phyloP scores from a whole-genome alignment of 2,329 filamentous ascomycete genomes.

The Phoma sp. region DNA sequence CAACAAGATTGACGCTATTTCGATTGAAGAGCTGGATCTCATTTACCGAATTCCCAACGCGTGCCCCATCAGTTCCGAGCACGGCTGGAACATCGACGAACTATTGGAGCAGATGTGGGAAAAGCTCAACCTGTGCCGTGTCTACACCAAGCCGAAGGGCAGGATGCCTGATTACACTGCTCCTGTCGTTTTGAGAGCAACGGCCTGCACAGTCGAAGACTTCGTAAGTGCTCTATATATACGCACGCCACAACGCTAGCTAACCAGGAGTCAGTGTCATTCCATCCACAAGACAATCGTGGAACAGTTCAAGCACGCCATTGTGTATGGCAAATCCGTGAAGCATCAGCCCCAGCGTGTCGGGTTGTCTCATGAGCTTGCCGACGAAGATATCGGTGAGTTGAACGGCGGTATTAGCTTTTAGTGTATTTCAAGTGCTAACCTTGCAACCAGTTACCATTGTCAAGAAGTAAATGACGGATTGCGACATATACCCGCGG shows the following conservation, averaged over 20 bases:
- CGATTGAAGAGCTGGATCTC: conserved; percentile 95
- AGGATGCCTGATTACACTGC: conserved; percentile 89
- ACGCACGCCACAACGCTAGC: conserved; percentile 31
- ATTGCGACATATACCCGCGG: conserved; percentile 30
- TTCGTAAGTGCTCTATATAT: conserved; percentile 71
- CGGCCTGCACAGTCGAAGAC: conserved; percentile 89
- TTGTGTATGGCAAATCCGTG: conserved; percentile 97
- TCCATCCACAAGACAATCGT: conserved; percentile 95
- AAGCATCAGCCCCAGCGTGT: conserved; percentile 99
- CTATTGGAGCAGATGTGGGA: conserved; percentile 99
- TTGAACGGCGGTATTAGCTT: conserved; percentile 12
- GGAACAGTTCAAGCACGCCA: conserved; percentile 92
- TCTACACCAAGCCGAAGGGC: conserved; percentile 99
- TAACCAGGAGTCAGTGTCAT: conserved; percentile 75
- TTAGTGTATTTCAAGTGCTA: conserved; percentile 21
- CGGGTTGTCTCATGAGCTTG: conserved; percentile 87
- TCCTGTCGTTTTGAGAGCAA: conserved; percentile 86
- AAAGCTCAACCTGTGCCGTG: conserved; percentile 85
- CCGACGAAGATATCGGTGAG: conserved; percentile 96
- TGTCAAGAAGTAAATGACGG: conserved; percentile 49
- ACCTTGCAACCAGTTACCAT: conserved; percentile 50
- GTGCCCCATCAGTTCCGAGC: conserved; percentile 94
- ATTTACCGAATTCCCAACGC: conserved; percentile 97
- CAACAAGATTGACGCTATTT: conserved; percentile 99
- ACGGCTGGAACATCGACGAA: conserved; percentile 97